A percentile compares a stretch with the other conserved stretches of the same genome.
phyloP scores from a whole-genome alignment of 2,329 filamentous ascomycete species.

The Teratosphaeriaceae sp. region DNA sequence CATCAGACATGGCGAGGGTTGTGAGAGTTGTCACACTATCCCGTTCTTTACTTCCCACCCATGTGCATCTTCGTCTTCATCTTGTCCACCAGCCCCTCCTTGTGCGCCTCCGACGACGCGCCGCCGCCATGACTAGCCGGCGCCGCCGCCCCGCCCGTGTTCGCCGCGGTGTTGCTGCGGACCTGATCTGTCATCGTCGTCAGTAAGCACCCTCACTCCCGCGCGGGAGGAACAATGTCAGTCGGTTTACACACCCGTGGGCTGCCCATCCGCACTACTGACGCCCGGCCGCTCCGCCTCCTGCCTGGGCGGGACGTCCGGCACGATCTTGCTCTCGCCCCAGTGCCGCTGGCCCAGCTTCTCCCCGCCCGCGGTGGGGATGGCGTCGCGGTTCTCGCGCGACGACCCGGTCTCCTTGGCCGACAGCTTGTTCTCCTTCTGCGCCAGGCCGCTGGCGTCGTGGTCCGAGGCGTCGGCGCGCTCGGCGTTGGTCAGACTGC shows the following conservation, averaged over 20 bases:
- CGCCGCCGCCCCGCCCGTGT: slow-evolving; percentile 18
- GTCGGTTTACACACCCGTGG: slow-evolving; percentile 18
- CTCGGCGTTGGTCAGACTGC: too few species aligned
- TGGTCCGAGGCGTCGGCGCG: too few species aligned
- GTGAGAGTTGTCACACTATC: too few species aligned
- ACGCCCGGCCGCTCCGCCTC: slow-evolving; percentile 11
- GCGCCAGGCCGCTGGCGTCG: not conserved
- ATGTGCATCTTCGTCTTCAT: slow-evolving; percentile 23
- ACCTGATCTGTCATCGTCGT: slow-evolving; percentile 15
- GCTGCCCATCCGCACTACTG: slow-evolving; percentile 20
- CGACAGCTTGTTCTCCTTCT: slow-evolving; percentile 2
- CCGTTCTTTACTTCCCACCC: slow-evolving; percentile 6
- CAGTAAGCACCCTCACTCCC: slow-evolving; percentile 1
- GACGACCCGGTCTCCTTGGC: not conserved
- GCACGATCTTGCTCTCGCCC: slow-evolving; percentile 29
- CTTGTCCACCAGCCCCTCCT: slow-evolving; percentile 22
- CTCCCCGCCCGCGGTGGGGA: slow-evolving; percentile 28
- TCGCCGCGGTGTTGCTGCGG: slow-evolving; percentile 23
- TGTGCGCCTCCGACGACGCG: slow-evolving; percentile 5
- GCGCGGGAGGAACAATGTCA: too few species aligned
- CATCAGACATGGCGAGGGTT: too few species aligned
- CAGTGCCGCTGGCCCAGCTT: slow-evolving; percentile 27
- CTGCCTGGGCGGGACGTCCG: slow-evolving; percentile 20
- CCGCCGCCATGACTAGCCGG: not conserved
- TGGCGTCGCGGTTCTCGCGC: slow-evolving; percentile 22